Evolutionary conservation across 2,329 filamentous ascomycete genomes (phyloP), one percentile per base, ranked within the genome.

Genomic region (Helotiales sp.): DNA sequence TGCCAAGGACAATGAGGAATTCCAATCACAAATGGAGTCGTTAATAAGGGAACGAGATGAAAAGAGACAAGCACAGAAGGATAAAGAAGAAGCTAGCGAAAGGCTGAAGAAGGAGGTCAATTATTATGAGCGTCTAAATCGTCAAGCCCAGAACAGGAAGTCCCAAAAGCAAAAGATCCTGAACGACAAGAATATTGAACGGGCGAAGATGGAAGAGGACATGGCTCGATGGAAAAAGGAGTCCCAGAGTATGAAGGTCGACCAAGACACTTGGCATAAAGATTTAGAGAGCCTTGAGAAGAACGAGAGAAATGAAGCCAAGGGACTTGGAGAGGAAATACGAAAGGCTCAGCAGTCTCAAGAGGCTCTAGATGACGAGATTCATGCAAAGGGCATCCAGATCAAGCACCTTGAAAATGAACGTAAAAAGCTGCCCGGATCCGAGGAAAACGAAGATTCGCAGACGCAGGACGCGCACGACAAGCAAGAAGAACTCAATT

Each of bases 81-180:
- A 96, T 69, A 96, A 96, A 72, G 93, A 98, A 63, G 91, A 96
- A 68, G 89, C 87, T 51, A 97, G 91, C 49, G 87, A 90, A 44
- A 91, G 92, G 69, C 75, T 97, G 54, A 91, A 89, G 68, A 88
- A 88, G 61, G 88, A 93, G 69, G 87, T 96, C 53, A 87, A 90
- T 52, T 85, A 84, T 46, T 85, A 93, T 5, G 91, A 96, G 72
- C 86, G 91, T 53, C 81, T 90, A 63, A 96, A 96, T 77, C 86
- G 91, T 48, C 82, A 86, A 4, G 88, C 90, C 1, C 89, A 96
- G 70, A 90, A 88, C 62, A 88, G 89, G 59, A 90, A 88, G 66
- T 81, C 83, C 0, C 90, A 93, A 69, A 90, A 90, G 69, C 91
- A 97, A 69, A 86, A 86, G 66, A 68, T 81, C 8, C 70, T 93